Evolutionary conservation across 495 filamentous ascomycete genomes (phyloP), one percentile per base, ranked within the genome.

Genomic region (Lentithecium fluviatile): DNA sequence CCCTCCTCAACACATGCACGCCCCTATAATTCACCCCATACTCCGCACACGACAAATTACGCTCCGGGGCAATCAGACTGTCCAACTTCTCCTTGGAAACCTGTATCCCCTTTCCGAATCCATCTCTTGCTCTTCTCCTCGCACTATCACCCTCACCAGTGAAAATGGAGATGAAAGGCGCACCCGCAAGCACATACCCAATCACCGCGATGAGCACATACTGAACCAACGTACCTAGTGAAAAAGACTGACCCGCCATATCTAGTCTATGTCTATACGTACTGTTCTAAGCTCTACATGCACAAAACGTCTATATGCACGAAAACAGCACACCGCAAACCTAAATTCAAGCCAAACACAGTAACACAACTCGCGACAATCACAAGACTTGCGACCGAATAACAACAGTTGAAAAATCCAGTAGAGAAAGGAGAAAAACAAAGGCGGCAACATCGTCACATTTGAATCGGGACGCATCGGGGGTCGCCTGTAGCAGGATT

Each of bases 1-100:
- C 73, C 15, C 72, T 70, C 8, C 75, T 78, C 11, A 85, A 71
- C 1, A 84, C 68, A 64, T 66, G 49, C 6, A 59, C 23, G 3
- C 40, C 40, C 15, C 21, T 43, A 37, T n/a, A n/a, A n/a, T n/a
- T n/a, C n/a, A 64, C 65, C 10, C 8, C 40, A 50, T 68, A 62
- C 20, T 60, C 19, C 24, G 20, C 11, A 48, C 68, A 70, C 6
- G 6, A 40, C 17, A 70, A 45, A 21, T 56, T 53, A 12, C 25
- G 20, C 17, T 65, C 61, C 10, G 60, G 56, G 42, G 49, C 19
- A 12, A 62, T 52, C 36, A 70, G 49, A 24, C 37, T 45, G n/a
- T 68, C 53, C 13, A 36, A 29, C 42, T 66, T 66, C 11, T 69
- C 58, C 15, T n/a, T 37, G 23, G 52, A 32, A 32, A 32, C 10